Conservation (phyloP, 352 stramenopile genomes). For the Phytophthora cryptogea region DNA sequence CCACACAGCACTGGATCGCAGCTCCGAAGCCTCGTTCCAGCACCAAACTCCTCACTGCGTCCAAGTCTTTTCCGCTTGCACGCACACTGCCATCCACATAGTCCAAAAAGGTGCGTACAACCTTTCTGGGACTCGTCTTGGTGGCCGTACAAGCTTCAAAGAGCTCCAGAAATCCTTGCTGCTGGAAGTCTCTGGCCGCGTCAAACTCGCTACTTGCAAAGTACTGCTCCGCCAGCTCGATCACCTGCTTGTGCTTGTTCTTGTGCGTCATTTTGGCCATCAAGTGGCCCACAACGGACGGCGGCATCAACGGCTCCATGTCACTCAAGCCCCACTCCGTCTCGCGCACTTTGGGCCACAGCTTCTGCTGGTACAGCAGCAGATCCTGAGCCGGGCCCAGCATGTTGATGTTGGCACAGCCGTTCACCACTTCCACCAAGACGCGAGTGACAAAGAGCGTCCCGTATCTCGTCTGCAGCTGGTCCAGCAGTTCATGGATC, state of each 20-base stretch:
- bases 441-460: constrained; percentile 49
- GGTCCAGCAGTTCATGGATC: constrained; percentile 38
- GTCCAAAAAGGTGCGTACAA: constrained; percentile 46
- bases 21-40: constrained; percentile 68
- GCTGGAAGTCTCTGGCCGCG: constrained; percentile 45
- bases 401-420: constrained; percentile 72
- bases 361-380: constrained; percentile 49
- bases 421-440: constrained; percentile 60
- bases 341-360: constrained; percentile 22
- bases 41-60: constrained; percentile 19
- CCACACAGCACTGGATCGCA: constrained; percentile 69
- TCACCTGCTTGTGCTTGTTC: constrained; percentile 37
- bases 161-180: constrained; percentile 67
- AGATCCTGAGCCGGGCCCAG: constrained; percentile 49
- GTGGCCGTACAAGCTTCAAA: constrained; percentile 38
- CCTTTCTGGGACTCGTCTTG: constrained; percentile 19
- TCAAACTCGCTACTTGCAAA: constrained; percentile 38
- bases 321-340: constrained; percentile 5
- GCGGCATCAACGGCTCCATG: constrained; percentile 39
- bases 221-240: constrained; percentile 45
- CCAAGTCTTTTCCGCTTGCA: constrained; percentile 10
- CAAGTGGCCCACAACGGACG: constrained; percentile 55
- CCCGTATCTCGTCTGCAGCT: constrained; percentile 42
- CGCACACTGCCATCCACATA: constrained; percentile 36
- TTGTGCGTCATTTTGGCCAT: constrained; percentile 47